Percentiles rank a stretch among this genome's conserved stretches.
Evolutionary conservation across 75 land plant species (phyloP).

Genomic region (Pseudotsuga menziesii): DNA sequence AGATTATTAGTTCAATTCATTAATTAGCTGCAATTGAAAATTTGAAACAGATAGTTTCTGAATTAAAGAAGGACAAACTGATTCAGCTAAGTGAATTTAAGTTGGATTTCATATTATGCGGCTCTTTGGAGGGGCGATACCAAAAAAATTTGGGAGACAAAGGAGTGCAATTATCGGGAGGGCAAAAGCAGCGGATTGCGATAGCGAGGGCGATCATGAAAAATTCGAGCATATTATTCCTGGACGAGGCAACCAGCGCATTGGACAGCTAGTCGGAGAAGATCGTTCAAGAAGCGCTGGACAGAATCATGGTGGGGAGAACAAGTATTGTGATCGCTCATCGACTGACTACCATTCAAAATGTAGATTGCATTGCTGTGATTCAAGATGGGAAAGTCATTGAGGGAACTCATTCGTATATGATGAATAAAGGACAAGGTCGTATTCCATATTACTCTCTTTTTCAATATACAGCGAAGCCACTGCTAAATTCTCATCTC

Average conservation of each 20-base stretch:
- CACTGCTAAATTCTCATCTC: no score
- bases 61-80: no score
- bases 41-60: no score
- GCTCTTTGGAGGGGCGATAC: slow-evolving; percentile 48
- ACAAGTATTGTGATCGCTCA: slow-evolving; percentile 81
- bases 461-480: slow-evolving; percentile 42
- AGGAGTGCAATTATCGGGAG: slow-evolving; percentile 65
- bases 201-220: slow-evolving; percentile 79
- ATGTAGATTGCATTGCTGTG: slow-evolving; percentile 56
- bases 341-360: slow-evolving; percentile 56
- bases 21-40: no score
- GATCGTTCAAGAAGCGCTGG: slow-evolving; percentile 74
- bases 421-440: slow-evolving; percentile 45
- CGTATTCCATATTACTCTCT: slow-evolving; percentile 57
- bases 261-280: slow-evolving; percentile 74
- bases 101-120: neutral
- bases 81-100: neutral
- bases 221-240: slow-evolving; percentile 55
- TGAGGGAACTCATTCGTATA: slow-evolving; percentile 57
- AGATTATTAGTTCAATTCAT: no score
- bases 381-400: slow-evolving; percentile 54
- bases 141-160: slow-evolving; percentile 56
- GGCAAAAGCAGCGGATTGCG: slow-evolving; percentile 63
- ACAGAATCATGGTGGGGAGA: slow-evolving; percentile 69
- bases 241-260: slow-evolving; percentile 87